These are phyloP conservation scores for Fusarium caatingaense DNA, from an alignment of 2,329 filamentous ascomycete genomes.

Conservation along the genomic window DNA sequence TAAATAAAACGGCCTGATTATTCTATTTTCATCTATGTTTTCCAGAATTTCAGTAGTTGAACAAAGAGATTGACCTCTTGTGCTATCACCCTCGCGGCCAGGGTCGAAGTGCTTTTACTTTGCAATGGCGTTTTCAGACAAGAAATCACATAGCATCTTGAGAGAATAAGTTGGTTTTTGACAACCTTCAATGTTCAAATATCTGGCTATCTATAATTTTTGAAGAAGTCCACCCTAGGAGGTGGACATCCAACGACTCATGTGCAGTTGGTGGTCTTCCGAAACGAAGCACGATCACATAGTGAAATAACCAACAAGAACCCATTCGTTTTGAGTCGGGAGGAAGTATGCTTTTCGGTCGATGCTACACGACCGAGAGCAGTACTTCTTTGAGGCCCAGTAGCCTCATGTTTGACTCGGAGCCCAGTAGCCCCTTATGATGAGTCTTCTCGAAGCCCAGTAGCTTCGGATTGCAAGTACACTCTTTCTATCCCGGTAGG, in stretches of 20 bases:
- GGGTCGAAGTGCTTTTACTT: neutral
- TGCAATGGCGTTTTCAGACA: neutral
- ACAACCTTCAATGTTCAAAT: slow-evolving; percentile 17
- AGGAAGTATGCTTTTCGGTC: neutral
- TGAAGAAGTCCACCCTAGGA: slow-evolving; percentile 37
- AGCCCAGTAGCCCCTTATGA: slow-evolving; percentile 20
- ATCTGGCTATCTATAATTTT: slow-evolving; percentile 22
- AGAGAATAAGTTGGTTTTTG: neutral
- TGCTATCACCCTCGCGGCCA: neutral
- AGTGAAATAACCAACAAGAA: slow-evolving; percentile 37
- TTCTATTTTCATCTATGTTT: neutral
- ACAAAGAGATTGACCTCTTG: neutral
- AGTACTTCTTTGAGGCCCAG: slow-evolving; percentile 17
- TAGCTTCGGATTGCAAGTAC: slow-evolving; percentile 30
- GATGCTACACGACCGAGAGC: slow-evolving; percentile 26
- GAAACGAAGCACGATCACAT: slow-evolving; percentile 32
- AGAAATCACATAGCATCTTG: neutral
- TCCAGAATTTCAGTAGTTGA: neutral
- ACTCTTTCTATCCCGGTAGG: slow-evolving; percentile 13
- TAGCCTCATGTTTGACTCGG: slow-evolving; percentile 26
- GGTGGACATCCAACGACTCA: slow-evolving; percentile 36
- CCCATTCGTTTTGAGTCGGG: slow-evolving; percentile 28
- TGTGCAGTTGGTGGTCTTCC: slow-evolving; percentile 39
- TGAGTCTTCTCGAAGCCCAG: slow-evolving; percentile 36
- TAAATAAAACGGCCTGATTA: neutral